A percentile compares a stretch with the other conserved stretches of the same genome.
phyloP scores from a whole-genome alignment of 768 basidiomycete species.

The Exidia glandulosa region DNA sequence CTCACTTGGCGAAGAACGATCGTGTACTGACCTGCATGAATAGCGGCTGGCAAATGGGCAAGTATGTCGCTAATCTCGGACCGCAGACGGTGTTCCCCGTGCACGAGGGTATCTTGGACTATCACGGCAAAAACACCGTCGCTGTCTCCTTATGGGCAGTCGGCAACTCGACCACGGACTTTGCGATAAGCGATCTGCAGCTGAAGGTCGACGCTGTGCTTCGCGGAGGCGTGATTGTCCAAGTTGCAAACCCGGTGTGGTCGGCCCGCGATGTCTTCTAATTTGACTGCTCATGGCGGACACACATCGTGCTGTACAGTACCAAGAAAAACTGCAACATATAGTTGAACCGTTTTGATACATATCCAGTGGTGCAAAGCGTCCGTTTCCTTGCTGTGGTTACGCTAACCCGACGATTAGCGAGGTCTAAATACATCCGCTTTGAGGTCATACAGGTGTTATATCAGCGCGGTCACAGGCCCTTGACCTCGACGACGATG shows the following conservation, averaged over 20 bases:
- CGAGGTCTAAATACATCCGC: too few relatives aligned
- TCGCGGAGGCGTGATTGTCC: conserved; percentile 44
- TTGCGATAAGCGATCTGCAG: conserved; percentile 34
- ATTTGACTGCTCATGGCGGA: too few relatives aligned
- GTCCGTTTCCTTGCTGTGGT: too few relatives aligned
- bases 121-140: conserved; percentile 46
- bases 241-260: not conserved
- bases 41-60: conserved; percentile 89
- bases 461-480: too few relatives aligned
- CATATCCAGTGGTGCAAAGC: too few relatives aligned
- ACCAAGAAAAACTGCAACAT: too few relatives aligned
- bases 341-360: too few relatives aligned
- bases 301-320: too few relatives aligned
- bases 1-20: not conserved
- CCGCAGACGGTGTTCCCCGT: conserved; percentile 78
- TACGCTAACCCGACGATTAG: too few relatives aligned
- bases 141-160: conserved; percentile 63
- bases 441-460: too few relatives aligned
- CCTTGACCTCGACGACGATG: conserved; percentile 61
- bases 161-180: conserved; percentile 33
- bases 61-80: conserved; percentile 56
- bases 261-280: not conserved
- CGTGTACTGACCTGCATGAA: conserved; percentile 35
- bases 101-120: conserved; percentile 69
- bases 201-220: conserved; percentile 45